Evolutionary conservation across 768 basidiomycete species (phyloP), one percentile per base, ranked within the genome.

Genomic region (Peribolospora baueri): DNA sequence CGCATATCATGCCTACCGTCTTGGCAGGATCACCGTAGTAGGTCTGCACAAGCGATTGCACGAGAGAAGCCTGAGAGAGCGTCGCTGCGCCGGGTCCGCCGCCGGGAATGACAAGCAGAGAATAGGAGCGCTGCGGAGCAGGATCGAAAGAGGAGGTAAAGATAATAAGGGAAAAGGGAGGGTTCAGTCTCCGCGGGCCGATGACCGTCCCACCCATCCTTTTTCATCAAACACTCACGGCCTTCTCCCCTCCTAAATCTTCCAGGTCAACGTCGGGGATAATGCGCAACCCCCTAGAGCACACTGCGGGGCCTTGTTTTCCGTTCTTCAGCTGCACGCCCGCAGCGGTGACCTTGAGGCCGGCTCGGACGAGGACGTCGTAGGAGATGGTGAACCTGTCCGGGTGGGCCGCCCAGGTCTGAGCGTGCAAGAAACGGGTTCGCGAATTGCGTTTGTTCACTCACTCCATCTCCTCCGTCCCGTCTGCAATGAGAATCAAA

Each of bases 11-110:
- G 0, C 51, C 60, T 9, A 61, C 53, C 37, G 59, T 54, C 57
- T 59, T 61, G 38, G 51, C 55, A 5, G 41, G n/a, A 11, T 14
- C 51, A 38, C 25, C 53, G 52, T 51, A 54, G 40, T 43, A 57
- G 9, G 39, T 9, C 45, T 39, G 49, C 7, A 60, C 6, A 36
- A 57, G 56, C 3, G 14, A 3, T 46, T 55, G 52, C 13, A 61
- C 60, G 13, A 36, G 50, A 4, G 13, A 4, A 50, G 57, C 54
- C 37, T 51, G 7, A 5, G 46, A 43, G 48, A 61, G 58, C 7
- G 58, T 45, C 53, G 58, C 60, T 13, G 60, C 60, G 6, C 60
- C 60, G 43, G 58, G 58, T 2, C 56, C 60, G 2, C 60, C 60
- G 41, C 60, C 60, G 3, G 60, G 60, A 7, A 61, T 52, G 50